phyloP scores from a whole-genome alignment of 225 moss, liverwort and hornwort species.

The Polytrichum formosum region DNA sequence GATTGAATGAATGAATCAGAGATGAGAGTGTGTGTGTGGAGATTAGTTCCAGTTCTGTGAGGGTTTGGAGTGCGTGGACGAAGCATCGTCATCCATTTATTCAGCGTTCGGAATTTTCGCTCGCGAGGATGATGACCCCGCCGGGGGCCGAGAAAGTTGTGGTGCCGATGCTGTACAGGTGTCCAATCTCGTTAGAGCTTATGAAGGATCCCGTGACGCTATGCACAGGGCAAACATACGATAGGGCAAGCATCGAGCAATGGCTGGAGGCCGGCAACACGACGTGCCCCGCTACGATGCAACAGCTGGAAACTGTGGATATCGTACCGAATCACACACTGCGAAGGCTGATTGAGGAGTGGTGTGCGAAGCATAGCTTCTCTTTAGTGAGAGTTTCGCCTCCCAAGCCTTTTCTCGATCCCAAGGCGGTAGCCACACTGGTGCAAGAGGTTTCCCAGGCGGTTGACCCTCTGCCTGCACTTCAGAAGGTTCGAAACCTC shows the following conservation, averaged over 20 bases:
- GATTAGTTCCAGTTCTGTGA: no score
- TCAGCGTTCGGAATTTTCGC: no score
- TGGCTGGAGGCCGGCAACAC: constrained; percentile 79
- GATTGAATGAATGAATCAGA: no score
- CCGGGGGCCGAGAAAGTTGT: constrained; percentile 23
- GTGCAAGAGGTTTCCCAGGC: constrained; percentile 41
- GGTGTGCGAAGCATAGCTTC: constrained; percentile 45
- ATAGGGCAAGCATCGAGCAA: constrained; percentile 72
- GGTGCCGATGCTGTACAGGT: constrained; percentile 75
- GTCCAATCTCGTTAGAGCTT: constrained; percentile 89
- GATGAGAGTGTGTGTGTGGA: no score
- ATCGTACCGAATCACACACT: constrained; percentile 86
- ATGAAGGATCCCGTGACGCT: constrained; percentile 90
- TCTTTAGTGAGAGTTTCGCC: not conserved
- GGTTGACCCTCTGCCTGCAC: constrained; percentile 17
- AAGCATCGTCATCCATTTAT: no score
- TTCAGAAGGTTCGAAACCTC: constrained; percentile 50
- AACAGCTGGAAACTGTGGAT: constrained; percentile 54
- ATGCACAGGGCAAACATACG: constrained; percentile 90
- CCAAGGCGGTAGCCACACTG: constrained; percentile 27
- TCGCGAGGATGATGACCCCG: constrained; percentile 4
- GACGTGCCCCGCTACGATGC: constrained; percentile 84
- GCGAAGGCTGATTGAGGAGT: constrained; percentile 72
- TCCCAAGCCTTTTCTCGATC: constrained; percentile 23
- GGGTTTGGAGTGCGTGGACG: no score